Evolutionary conservation across 2,329 filamentous ascomycete species (phyloP), one percentile per base, ranked within the genome.

Genomic region (Trichoderma gracile): DNA sequence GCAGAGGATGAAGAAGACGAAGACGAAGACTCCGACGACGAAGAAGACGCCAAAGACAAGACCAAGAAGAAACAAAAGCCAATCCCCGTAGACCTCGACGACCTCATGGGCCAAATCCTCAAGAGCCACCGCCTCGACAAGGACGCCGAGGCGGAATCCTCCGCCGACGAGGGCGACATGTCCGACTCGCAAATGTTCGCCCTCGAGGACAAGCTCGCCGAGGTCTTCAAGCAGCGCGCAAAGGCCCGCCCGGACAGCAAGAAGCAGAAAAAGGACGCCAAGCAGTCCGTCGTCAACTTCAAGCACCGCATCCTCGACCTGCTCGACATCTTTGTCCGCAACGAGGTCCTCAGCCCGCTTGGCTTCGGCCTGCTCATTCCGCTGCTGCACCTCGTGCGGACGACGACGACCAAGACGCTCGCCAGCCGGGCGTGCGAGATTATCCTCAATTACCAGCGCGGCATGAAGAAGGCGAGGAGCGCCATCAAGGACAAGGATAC

Each of bases 181-280:
- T 90, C 92, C 67, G 94, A 98, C 77, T 93, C 94, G 19, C 90
- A 97, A 74, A 98, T 98, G 95, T 88, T 97, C 78, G 88, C 88
- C 3, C 81, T 98, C 17, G 94, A 98, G 71, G 85, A 85, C 12
- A 89, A 94, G 73, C 86, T 99, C 4, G 86, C 88, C 57, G 91
- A 91, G 68, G 92, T 97, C 67, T 96, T 98, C 82, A 87, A 88
- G 69, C 88, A 93, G 69, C 87, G 89, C 55, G 86, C 85, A 68
- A 89, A 92, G 75, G 70, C 71, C 19, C 80, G 80, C 17, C 79
- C 81, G 1, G 88, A 84, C 74, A 89, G 90, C 73, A 95, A 93
- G 79, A 91, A 93, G 77, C 89, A 95, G 73, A 90, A 90, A 71
- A 92, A 92, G 73, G 90, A 94, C 66, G 93, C 94, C 62, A 95